Percentiles rank a stretch among this genome's conserved stretches.
These are phyloP conservation scores for Acaromyces ingoldii DNA, from an alignment of 1,284 basidiomycete genomes.

Conservation along the genomic window DNA sequence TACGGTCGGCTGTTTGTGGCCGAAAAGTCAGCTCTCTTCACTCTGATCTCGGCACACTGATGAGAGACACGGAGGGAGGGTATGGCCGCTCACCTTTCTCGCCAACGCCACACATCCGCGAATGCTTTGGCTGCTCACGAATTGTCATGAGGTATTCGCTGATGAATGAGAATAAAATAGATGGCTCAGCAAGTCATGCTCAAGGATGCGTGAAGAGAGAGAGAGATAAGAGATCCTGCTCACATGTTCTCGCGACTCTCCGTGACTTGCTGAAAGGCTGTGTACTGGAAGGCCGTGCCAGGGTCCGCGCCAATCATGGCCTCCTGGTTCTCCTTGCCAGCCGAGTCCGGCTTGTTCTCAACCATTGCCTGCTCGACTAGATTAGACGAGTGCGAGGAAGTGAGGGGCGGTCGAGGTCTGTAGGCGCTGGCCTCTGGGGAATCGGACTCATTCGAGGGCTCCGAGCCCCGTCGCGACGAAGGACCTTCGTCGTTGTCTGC, in stretches of 20 bases:
- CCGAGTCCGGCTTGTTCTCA: too few relatives aligned
- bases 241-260: constrained; percentile 31
- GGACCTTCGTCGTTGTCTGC: not conserved
- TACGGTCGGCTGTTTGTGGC: constrained; percentile 68
- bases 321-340: too few relatives aligned
- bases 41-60: not conserved
- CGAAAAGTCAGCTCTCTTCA: not conserved
- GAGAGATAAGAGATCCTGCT: constrained; percentile 2
- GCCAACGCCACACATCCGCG: constrained; percentile 45
- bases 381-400: not conserved
- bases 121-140: constrained; percentile 46
- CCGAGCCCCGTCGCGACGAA: not conserved
- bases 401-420: too few relatives aligned
- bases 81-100: constrained; percentile 69
- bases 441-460: not conserved
- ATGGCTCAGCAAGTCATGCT: not conserved
- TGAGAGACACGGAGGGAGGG: too few relatives aligned
- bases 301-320: too few relatives aligned
- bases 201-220: not conserved
- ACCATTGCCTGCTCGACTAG: constrained; percentile 4
- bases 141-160: constrained; percentile 41
- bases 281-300: constrained; percentile 38
- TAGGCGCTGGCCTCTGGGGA: not conserved
- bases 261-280: constrained; percentile 34
- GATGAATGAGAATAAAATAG: not conserved